Evolutionary conservation across 2,329 filamentous ascomycete genomes (phyloP).

Genomic region (Apiospora aurea): DNA sequence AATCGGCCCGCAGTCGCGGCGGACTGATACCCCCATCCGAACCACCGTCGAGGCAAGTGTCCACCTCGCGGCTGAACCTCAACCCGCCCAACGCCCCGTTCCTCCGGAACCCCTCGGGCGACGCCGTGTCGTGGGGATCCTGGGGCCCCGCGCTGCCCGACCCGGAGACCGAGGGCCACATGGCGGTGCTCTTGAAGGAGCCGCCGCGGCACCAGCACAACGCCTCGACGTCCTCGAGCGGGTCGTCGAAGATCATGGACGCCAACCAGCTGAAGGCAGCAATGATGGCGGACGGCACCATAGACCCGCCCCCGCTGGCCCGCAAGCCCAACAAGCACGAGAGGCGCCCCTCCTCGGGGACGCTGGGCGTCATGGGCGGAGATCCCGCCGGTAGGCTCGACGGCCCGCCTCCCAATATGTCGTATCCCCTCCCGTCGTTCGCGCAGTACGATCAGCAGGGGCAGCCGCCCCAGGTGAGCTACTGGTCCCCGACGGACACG

Average conservation of each 20-base stretch:
- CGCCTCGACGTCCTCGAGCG: background rate
- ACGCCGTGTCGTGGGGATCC: slow-evolving; percentile 23
- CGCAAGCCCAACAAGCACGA: background rate
- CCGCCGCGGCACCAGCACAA: slow-evolving; percentile 1
- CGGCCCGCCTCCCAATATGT: background rate
- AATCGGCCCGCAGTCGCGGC: background rate
- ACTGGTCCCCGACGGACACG: background rate
- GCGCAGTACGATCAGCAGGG: background rate
- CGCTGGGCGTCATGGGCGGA: background rate
- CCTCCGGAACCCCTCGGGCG: background rate
- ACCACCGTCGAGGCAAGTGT: background rate
- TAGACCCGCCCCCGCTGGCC: background rate
- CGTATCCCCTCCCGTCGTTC: background rate
- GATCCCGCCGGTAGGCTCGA: background rate
- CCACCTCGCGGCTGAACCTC: slow-evolving; percentile 19
- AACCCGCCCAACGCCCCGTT: slow-evolving; percentile 22
- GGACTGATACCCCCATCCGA: background rate
- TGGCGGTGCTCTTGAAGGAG: slow-evolving; percentile 18
- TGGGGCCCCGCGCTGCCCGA: background rate
- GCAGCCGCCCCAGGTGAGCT: background rate
- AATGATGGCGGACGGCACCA: background rate
- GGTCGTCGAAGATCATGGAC: slow-evolving; percentile 2
- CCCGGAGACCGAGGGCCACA: background rate
- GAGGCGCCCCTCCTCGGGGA: background rate
- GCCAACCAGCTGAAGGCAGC: background rate